phyloP scores from a whole-genome alignment of 441 rosid genomes.

The Capsella rubella region DNA sequence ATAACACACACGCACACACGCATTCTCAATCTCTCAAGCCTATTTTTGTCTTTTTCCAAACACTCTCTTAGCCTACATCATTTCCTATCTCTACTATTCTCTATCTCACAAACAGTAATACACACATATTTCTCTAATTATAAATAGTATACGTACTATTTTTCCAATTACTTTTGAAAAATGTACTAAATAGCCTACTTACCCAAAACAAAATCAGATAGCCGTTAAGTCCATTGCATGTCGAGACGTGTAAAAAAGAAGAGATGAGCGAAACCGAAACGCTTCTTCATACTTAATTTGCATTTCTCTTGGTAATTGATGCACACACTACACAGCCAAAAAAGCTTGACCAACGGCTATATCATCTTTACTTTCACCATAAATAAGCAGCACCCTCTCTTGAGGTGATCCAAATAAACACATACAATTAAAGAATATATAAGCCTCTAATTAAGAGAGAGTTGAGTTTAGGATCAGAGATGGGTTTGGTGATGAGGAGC shows the following conservation, averaged over 20 bases:
- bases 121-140: no score
- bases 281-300: slow-evolving; percentile 32
- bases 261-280: slow-evolving; percentile 31
- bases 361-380: slow-evolving; percentile 36
- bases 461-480: background rate
- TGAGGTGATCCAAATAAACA: slow-evolving; percentile 19
- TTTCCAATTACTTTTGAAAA: no score
- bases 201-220: slow-evolving; percentile 8
- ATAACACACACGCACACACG: no score
- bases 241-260: slow-evolving; percentile 54
- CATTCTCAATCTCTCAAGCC: no score
- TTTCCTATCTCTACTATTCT: no score
- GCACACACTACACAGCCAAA: slow-evolving; percentile 26
- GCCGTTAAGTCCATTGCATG: slow-evolving; percentile 70
- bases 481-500: slow-evolving; percentile 12
- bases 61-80: no score
- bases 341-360: slow-evolving; percentile 53
- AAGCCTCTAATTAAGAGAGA: background rate
- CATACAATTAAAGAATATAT: background rate
- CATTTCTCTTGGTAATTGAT: slow-evolving; percentile 35
- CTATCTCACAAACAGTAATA: no score
- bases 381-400: slow-evolving; percentile 26
- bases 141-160: no score
- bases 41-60: no score
- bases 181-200: no score